These are phyloP conservation scores for Penicillium riverlandense DNA, from an alignment of 495 filamentous ascomycete genomes.

Conservation along the genomic window DNA sequence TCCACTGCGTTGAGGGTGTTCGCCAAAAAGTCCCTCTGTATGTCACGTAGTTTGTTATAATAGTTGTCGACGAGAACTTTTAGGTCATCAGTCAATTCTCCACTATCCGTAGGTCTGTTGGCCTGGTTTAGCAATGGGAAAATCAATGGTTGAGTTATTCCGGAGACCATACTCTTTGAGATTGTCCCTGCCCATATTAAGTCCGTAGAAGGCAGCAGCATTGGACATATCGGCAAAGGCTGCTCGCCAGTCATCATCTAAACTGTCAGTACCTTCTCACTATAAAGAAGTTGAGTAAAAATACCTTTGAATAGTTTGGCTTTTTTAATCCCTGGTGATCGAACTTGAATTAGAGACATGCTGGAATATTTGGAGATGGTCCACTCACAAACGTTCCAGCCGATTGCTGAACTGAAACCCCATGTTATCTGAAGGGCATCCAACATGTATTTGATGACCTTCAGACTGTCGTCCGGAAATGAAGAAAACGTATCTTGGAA, in stretches of 20 bases:
- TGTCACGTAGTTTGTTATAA: no score
- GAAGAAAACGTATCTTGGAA: not conserved
- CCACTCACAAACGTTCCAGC: not conserved
- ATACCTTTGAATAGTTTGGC: not conserved
- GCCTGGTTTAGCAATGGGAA: not conserved
- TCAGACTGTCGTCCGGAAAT: not conserved
- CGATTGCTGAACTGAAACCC: not conserved
- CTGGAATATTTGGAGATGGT: not conserved
- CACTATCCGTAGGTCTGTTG: no score
- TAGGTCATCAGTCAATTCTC: no score
- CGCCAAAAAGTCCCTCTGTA: no score
- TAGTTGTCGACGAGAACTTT: no score
- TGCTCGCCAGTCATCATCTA: not conserved
- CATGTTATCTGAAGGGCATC: not conserved
- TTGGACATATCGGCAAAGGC: not conserved
- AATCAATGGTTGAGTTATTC: slow-evolving; percentile 2
- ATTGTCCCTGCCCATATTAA: not conserved
- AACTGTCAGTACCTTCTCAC: not conserved
- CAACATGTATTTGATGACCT: not conserved
- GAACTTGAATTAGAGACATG: not conserved
- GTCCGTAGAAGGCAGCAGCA: not conserved
- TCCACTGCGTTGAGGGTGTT: no score
- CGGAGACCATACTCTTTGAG: not conserved
- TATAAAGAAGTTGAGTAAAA: no score
- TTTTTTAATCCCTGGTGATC: not conserved